Conservation (phyloP, 768 basidiomycete genomes). For the Ephemerocybe angulata region DNA sequence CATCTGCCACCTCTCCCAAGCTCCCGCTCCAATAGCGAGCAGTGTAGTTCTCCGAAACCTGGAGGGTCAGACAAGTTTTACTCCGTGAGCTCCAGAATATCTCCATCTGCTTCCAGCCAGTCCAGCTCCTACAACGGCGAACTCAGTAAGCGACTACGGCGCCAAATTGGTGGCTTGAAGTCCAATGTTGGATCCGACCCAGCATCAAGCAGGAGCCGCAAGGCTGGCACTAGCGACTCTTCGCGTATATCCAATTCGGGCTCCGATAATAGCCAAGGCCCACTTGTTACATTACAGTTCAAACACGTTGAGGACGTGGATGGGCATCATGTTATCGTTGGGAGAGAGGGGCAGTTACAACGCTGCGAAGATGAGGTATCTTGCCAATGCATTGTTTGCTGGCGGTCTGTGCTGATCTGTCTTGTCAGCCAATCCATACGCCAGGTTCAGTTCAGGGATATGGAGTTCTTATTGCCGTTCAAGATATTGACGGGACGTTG, state of each 20-base stretch:
- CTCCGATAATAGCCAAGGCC: conserved; percentile 28
- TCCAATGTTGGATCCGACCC: neutral
- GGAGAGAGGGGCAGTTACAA: conserved; percentile 60
- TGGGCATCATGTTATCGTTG: conserved; percentile 68
- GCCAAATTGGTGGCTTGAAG: neutral
- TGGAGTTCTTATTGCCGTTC: conserved; percentile 73
- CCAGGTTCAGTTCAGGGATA: conserved; percentile 83
- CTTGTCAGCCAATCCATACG: conserved; percentile 64
- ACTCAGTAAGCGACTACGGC: neutral
- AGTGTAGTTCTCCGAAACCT: neutral
- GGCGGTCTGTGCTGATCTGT: neutral
- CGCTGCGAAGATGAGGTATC: conserved; percentile 75
- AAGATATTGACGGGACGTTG: conserved; percentile 42
- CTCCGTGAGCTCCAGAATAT: neutral
- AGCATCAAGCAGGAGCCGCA: conserved; percentile 4
- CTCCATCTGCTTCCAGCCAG: neutral
- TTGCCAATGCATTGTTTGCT: conserved; percentile 1
- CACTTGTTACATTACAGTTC: conserved; percentile 58
- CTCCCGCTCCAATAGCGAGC: conserved; percentile 14
- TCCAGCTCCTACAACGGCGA: neutral
- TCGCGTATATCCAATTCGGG: conserved; percentile 10
- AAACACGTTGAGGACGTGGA: conserved; percentile 59
- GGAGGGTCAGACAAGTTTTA: neutral
- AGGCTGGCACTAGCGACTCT: conserved; percentile 5
- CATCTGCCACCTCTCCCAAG: conserved; percentile 36